These are phyloP conservation scores for Salvia miltiorrhiza DNA, from an alignment of 257 asterid genomes.

Conservation along the genomic window DNA sequence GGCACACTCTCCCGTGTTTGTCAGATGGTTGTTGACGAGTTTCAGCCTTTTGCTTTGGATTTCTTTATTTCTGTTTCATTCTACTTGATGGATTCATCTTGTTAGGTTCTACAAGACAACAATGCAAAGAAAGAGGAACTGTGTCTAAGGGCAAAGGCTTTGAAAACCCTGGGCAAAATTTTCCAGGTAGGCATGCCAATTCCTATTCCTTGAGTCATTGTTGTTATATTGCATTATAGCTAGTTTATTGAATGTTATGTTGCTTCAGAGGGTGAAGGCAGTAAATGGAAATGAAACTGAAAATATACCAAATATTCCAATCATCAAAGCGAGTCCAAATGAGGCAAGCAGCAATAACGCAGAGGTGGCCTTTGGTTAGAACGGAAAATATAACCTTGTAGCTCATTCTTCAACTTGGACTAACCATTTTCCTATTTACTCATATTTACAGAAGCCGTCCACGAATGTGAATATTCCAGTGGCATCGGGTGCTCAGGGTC, in stretches of 20 bases:
- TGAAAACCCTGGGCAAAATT: conserved; percentile 87
- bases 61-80: not conserved
- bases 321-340: conserved; percentile 38
- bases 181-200: conserved; percentile 54
- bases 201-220: not conserved
- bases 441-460: conserved; percentile 53
- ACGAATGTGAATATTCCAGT: conserved; percentile 66
- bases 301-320: conserved; percentile 27
- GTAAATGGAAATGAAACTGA: conserved; percentile 54
- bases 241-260: conserved; percentile 5
- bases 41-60: not conserved
- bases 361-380: conserved; percentile 11
- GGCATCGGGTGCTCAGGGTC: conserved; percentile 54
- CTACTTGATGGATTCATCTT: conserved; percentile 4
- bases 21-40: conserved; percentile 61
- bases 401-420: not conserved
- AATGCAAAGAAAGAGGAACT: conserved; percentile 91
- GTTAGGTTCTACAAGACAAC: conserved; percentile 82
- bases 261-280: conserved; percentile 64
- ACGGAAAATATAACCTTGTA: too few relatives aligned
- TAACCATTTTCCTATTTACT: not conserved
- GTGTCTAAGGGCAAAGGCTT: conserved; percentile 85
- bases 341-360: conserved; percentile 41
- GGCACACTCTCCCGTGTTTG: conserved; percentile 91
- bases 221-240: not conserved